Conservation (phyloP, 2,329 filamentous ascomycete species). For the Didymella pomorum region DNA sequence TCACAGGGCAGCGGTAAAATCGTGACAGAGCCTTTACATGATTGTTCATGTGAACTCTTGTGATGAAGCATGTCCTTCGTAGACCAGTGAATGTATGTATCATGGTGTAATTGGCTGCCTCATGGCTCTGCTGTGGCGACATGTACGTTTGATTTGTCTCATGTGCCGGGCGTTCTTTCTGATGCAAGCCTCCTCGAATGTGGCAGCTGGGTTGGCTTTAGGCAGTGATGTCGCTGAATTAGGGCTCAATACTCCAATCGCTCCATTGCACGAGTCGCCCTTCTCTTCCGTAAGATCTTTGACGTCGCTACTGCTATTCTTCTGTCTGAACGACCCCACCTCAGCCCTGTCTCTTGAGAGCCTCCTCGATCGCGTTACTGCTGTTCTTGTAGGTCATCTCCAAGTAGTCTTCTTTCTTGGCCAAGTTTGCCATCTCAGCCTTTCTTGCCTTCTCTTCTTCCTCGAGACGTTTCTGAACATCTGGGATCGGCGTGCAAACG, state of each 20-base stretch:
- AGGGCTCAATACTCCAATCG: neutral
- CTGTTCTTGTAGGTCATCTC: conserved; percentile 97
- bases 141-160: too few relatives aligned
- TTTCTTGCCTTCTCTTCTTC: conserved; percentile 78
- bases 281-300: neutral
- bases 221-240: neutral
- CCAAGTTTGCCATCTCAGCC: conserved; percentile 78
- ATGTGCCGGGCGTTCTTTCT: neutral
- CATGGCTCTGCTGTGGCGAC: neutral
- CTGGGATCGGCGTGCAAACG: conserved; percentile 75
- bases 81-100: neutral
- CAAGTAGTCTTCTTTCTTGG: conserved; percentile 90
- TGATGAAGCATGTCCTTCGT: neutral
- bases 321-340: neutral
- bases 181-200: neutral
- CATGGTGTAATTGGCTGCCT: neutral
- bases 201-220: neutral
- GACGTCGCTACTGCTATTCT: neutral
- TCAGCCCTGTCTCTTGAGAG: conserved; percentile 64
- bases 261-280: neutral
- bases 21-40: neutral
- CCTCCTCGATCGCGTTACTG: conserved; percentile 87
- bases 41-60: neutral
- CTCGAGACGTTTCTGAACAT: conserved; percentile 78
- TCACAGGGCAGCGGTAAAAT: neutral